phyloP scores from a whole-genome alignment of 192 early-diverging fungal genomes.

The Coemansia sp. region DNA sequence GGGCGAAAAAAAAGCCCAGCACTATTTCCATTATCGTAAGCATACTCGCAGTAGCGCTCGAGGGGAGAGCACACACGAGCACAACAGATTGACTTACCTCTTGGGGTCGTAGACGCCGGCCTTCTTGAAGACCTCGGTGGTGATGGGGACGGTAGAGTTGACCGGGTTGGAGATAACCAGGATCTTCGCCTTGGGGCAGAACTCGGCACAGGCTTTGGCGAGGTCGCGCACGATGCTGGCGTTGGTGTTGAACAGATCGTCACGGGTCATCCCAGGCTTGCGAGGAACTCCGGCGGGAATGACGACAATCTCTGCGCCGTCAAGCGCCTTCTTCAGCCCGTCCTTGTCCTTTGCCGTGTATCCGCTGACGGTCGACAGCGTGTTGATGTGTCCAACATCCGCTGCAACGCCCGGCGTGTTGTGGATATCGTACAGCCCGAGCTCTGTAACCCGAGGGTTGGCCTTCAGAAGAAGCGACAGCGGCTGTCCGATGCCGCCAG shows the following conservation, averaged over 20 bases:
- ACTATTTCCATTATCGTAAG: constrained; percentile 1
- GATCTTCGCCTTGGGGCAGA: constrained; percentile 83
- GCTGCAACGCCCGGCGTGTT: constrained; percentile 97
- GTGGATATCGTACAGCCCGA: constrained; percentile 92
- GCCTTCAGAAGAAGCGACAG: constrained; percentile 94
- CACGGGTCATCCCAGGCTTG: constrained; percentile 99
- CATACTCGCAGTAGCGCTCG: background rate
- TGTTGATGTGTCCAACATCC: constrained; percentile 93
- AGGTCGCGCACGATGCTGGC: constrained; percentile 84
- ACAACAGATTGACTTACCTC: constrained; percentile 28
- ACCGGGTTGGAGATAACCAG: constrained; percentile 94
- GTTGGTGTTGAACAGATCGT: constrained; percentile 98
- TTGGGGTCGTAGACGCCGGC: constrained; percentile 81
- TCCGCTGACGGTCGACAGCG: constrained; percentile 75
- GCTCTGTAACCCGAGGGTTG: constrained; percentile 78
- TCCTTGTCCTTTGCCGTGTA: constrained; percentile 69
- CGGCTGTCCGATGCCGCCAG: constrained; percentile 97
- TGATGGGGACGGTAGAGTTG: constrained; percentile 95
- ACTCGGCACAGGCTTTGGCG: constrained; percentile 74
- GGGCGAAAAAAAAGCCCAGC: background rate
- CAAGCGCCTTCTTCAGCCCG: constrained; percentile 73
- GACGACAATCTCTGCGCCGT: constrained; percentile 79
- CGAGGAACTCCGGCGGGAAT: constrained; percentile 98
- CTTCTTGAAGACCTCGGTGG: constrained; percentile 89
- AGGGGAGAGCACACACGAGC: background rate